Conservation (phyloP, 78 protist species). For the Polysphondylium violaceum region DNA sequence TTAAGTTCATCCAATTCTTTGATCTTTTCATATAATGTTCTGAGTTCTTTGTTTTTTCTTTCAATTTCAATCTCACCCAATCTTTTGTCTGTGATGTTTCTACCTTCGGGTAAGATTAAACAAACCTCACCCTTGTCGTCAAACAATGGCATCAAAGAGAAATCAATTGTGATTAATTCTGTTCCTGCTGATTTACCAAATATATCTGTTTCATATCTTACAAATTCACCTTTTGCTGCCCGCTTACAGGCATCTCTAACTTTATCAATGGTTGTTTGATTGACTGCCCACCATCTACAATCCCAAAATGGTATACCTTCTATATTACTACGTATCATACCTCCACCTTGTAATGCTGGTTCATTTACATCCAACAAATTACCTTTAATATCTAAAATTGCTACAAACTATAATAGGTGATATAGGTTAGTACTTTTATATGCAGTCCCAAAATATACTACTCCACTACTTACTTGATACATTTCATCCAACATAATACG, state of each 20-base stretch:
- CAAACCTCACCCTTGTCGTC: slow-evolving; percentile 63
- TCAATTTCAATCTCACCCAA: slow-evolving; percentile 56
- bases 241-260: slow-evolving; percentile 32
- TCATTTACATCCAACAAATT: slow-evolving; percentile 75
- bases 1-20: slow-evolving; percentile 76
- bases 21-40: slow-evolving; percentile 57
- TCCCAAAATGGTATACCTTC: slow-evolving; percentile 76
- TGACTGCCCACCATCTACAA: slow-evolving; percentile 77
- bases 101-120: slow-evolving; percentile 63
- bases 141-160: slow-evolving; percentile 70
- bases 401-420: slow-evolving; percentile 42
- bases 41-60: slow-evolving; percentile 60
- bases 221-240: slow-evolving; percentile 58
- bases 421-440: not conserved
- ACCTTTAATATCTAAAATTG: slow-evolving; percentile 51
- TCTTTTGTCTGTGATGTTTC: slow-evolving; percentile 70
- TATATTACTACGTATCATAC: slow-evolving; percentile 63
- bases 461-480: slow-evolving; percentile 38
- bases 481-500: slow-evolving; percentile 79
- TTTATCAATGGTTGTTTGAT: slow-evolving; percentile 9
- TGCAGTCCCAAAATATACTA: too few species aligned
- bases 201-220: slow-evolving; percentile 58
- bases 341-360: slow-evolving; percentile 79
- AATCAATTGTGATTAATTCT: slow-evolving; percentile 58
- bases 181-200: slow-evolving; percentile 81